A percentile compares a stretch with the other conserved stretches of the same genome.
phyloP scores from a whole-genome alignment of 345 rosid genomes.

The Leavenworthia alabamica region DNA sequence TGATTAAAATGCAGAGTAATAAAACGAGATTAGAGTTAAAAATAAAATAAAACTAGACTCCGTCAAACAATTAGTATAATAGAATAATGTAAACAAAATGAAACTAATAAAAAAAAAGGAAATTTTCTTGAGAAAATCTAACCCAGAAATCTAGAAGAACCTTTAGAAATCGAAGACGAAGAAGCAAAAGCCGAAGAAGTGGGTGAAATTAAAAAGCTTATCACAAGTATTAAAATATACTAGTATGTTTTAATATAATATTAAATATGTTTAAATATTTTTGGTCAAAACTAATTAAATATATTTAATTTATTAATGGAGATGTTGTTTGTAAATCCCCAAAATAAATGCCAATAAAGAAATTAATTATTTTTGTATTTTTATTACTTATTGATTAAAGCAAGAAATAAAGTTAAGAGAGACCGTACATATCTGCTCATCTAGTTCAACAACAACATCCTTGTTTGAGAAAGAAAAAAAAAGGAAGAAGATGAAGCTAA shows the following conservation, averaged over 20 bases:
- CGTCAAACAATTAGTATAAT: not conserved
- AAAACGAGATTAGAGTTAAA: not conserved
- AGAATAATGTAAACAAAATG: not conserved
- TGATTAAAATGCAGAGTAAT: not conserved
- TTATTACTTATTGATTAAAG: not conserved
- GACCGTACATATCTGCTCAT: not conserved
- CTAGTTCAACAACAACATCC: not conserved
- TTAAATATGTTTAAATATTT: too few relatives aligned
- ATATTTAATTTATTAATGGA: too few relatives aligned
- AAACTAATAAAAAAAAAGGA: not conserved
- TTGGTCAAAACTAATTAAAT: too few relatives aligned
- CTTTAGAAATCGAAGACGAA: not conserved
- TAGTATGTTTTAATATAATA: too few relatives aligned
- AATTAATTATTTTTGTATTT: not conserved
- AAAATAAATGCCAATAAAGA: too few relatives aligned
- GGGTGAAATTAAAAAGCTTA: too few relatives aligned
- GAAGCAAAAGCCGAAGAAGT: too few relatives aligned
- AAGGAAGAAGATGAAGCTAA: constrained; percentile 45
- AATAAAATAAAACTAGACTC: not conserved
- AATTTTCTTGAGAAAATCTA: not conserved
- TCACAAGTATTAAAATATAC: too few relatives aligned
- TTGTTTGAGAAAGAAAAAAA: too few relatives aligned
- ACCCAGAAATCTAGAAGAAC: not conserved
- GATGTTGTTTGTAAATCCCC: not conserved
- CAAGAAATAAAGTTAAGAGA: not conserved